These are phyloP conservation scores for Colletotrichum tamarilloi DNA, from an alignment of 2,329 filamentous ascomycete species.

Conservation along the genomic window DNA sequence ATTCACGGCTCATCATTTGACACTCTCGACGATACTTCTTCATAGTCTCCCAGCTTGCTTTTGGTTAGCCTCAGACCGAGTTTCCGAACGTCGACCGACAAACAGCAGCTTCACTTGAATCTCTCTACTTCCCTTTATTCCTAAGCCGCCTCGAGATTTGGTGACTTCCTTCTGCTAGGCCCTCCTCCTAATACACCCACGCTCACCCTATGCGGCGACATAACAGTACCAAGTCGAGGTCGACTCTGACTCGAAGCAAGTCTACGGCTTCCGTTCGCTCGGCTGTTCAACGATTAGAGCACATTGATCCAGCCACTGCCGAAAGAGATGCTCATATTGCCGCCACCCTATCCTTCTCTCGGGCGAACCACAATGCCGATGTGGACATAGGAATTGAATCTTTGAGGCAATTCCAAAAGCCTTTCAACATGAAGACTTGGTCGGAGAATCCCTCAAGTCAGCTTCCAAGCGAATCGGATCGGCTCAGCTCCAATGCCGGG, in stretches of 20 bases:
- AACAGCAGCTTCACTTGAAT: constrained; percentile 36
- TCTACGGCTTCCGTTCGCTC: constrained; percentile 54
- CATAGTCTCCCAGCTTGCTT: constrained; percentile 24
- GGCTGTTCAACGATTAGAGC: constrained; percentile 55
- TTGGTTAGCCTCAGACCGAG: constrained; percentile 28
- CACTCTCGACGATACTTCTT: neutral
- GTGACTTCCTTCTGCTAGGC: neutral
- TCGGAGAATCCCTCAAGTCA: neutral
- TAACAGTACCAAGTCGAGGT: constrained; percentile 58
- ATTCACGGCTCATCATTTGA: neutral
- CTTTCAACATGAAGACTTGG: neutral
- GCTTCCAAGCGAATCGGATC: constrained; percentile 35
- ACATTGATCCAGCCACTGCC: constrained; percentile 60
- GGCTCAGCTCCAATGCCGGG: constrained; percentile 21
- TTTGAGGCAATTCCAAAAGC: neutral
- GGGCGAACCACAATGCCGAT: constrained; percentile 57
- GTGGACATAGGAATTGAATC: constrained; percentile 45
- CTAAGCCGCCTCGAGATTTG: constrained; percentile 7
- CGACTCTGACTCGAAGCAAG: constrained; percentile 61
- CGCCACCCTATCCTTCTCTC: constrained; percentile 69
- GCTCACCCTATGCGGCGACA: constrained; percentile 58
- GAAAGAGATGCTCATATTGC: constrained; percentile 72
- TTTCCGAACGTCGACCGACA: constrained; percentile 5
- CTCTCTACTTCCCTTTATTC: constrained; percentile 27
- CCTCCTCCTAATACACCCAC: constrained; percentile 1